Evolutionary conservation across 768 basidiomycete species (phyloP).

Genomic region (Pisolithus orientalis): DNA sequence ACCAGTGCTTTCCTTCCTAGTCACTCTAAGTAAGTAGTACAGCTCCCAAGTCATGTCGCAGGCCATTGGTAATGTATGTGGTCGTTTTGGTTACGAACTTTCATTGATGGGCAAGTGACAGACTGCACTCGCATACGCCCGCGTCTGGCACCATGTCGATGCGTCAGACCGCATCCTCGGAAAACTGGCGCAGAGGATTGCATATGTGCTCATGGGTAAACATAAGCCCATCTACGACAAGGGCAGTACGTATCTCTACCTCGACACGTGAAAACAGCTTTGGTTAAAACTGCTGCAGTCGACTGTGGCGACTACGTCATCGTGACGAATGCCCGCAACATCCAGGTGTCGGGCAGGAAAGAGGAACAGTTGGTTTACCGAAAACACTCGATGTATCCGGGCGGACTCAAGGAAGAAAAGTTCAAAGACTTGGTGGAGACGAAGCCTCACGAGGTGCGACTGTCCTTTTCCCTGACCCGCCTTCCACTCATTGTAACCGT

Average conservation of each 20-base stretch:
- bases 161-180: slow-evolving; percentile 89
- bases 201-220: slow-evolving; percentile 82
- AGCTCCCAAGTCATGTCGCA: slow-evolving; percentile 60
- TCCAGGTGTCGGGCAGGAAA: slow-evolving; percentile 88
- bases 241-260: neutral
- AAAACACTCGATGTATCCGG: slow-evolving; percentile 89
- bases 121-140: slow-evolving; percentile 94
- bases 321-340: slow-evolving; percentile 80
- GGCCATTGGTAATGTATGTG: slow-evolving; percentile 71
- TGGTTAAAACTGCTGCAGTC: slow-evolving; percentile 37
- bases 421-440: slow-evolving; percentile 78
- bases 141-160: slow-evolving; percentile 94
- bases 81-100: neutral
- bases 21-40: neutral
- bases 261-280: neutral
- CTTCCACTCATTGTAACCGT: neutral
- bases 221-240: slow-evolving; percentile 1
- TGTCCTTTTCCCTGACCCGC: neutral
- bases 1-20: neutral
- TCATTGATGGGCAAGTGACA: slow-evolving; percentile 25
- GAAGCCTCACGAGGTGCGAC: slow-evolving; percentile 83
- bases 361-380: slow-evolving; percentile 80
- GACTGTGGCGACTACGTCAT: slow-evolving; percentile 98
- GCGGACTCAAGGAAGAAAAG: slow-evolving; percentile 87
- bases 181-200: slow-evolving; percentile 90